These are phyloP conservation scores for Cryphonectria radicalis DNA, from an alignment of 2,329 filamentous ascomycete species.

Conservation along the genomic window DNA sequence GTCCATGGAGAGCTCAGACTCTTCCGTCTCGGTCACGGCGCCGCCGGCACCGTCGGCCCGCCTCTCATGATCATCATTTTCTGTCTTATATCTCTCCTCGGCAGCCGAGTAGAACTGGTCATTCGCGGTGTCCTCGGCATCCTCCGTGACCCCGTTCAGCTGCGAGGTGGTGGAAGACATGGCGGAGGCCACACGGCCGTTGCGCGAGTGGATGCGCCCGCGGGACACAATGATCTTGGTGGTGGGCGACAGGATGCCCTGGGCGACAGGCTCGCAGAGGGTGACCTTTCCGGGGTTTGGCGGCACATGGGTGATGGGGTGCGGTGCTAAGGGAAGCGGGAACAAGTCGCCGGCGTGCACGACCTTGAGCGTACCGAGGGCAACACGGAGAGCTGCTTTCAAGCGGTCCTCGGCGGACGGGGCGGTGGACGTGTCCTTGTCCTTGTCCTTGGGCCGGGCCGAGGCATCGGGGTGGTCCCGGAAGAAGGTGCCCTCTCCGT, in stretches of 20 bases:
- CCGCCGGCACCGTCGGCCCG: slow-evolving; percentile 61
- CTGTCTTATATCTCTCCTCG: slow-evolving; percentile 72
- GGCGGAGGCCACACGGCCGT: slow-evolving; percentile 49
- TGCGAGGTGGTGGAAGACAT: slow-evolving; percentile 53
- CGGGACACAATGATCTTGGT: slow-evolving; percentile 85
- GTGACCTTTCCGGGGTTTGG: slow-evolving; percentile 85
- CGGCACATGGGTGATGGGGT: slow-evolving; percentile 84
- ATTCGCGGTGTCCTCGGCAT: slow-evolving; percentile 81
- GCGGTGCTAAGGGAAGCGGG: slow-evolving; percentile 75
- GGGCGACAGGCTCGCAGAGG: slow-evolving; percentile 92
- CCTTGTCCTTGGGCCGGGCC: slow-evolving; percentile 41
- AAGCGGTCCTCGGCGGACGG: slow-evolving; percentile 59
- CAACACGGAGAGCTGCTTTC: slow-evolving; percentile 71
- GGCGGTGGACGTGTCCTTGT: slow-evolving; percentile 28
- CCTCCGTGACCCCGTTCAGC: slow-evolving; percentile 62
- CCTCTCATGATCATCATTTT: slow-evolving; percentile 50
- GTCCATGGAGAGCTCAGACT: slow-evolving; percentile 66
- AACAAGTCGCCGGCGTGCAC: slow-evolving; percentile 84
- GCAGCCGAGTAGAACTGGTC: slow-evolving; percentile 93
- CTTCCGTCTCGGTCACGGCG: slow-evolving; percentile 58
- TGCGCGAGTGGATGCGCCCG: slow-evolving; percentile 62
- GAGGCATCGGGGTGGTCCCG: slow-evolving; percentile 56
- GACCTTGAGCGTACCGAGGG: slow-evolving; percentile 72
- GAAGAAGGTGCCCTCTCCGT: slow-evolving; percentile 82
- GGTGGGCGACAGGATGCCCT: slow-evolving; percentile 75